Conservation (phyloP, 495 filamentous ascomycete genomes). For the Elaphomyces granulatus region DNA sequence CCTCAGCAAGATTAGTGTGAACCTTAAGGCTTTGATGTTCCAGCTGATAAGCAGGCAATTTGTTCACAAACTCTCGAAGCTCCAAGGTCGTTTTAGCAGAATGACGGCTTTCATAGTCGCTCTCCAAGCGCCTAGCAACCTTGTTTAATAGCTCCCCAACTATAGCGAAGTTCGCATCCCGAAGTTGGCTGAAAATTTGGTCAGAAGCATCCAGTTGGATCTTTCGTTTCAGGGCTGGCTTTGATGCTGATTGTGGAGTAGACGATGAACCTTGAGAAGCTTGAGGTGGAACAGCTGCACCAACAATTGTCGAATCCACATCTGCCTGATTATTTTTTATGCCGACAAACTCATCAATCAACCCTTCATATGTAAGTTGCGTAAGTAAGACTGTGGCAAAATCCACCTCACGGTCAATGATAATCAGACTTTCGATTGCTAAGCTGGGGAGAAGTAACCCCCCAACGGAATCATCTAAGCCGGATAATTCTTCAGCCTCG, state of each 20-base stretch:
- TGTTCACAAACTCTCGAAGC: conserved; percentile 81
- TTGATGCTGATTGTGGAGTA: conserved; percentile 33
- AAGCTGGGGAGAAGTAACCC: conserved; percentile 70
- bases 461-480: conserved; percentile 42
- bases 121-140: conserved; percentile 74
- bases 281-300: conserved; percentile 40
- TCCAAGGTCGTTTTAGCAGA: conserved; percentile 77
- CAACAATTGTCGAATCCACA: conserved; percentile 83
- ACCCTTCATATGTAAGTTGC: conserved; percentile 90
- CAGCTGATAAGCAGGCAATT: conserved; percentile 79
- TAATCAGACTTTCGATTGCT: conserved; percentile 74
- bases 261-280: conserved; percentile 36
- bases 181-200: conserved; percentile 72
- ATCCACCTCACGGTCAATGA: conserved; percentile 91
- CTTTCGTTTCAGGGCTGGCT: conserved; percentile 68
- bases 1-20: conserved; percentile 84
- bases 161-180: conserved; percentile 91
- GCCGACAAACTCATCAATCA: conserved; percentile 88
- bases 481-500: conserved; percentile 60
- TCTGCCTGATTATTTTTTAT: conserved; percentile 82
- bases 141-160: conserved; percentile 81
- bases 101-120: conserved; percentile 81
- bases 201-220: conserved; percentile 83
- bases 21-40: conserved; percentile 85
- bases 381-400: conserved; percentile 83